Conservation (phyloP, 78 protist genomes). For the Mantamonas sphyraenae region DNA sequence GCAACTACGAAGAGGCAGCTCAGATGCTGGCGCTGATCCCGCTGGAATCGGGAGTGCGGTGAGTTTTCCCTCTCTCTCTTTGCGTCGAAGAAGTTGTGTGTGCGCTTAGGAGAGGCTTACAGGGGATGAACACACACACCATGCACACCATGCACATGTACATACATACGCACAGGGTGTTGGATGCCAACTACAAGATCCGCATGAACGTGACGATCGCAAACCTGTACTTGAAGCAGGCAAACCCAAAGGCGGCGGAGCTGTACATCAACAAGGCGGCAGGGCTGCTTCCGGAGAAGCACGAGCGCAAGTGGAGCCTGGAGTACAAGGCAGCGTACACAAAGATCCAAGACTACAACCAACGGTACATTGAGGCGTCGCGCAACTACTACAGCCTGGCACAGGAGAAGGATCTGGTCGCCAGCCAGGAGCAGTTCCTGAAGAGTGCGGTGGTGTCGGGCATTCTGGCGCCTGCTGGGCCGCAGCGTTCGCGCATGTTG, state of each 20-base stretch:
- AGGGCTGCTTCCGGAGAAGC: neutral
- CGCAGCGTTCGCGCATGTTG: slow-evolving; percentile 79
- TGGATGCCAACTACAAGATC: slow-evolving; percentile 5
- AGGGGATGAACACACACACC: too few species aligned
- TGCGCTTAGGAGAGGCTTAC: too few species aligned
- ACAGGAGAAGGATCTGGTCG: too few species aligned
- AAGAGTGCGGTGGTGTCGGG: slow-evolving; percentile 66
- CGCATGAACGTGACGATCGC: slow-evolving; percentile 20
- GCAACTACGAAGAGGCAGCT: neutral
- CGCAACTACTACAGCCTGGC: slow-evolving; percentile 5
- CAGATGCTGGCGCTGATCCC: slow-evolving; percentile 4
- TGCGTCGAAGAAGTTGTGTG: too few species aligned
- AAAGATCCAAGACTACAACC: slow-evolving; percentile 22
- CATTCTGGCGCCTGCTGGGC: slow-evolving; percentile 84
- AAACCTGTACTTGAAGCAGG: slow-evolving; percentile 13
- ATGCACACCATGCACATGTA: too few species aligned
- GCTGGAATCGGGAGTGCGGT: slow-evolving; percentile 12
- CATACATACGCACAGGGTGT: neutral
- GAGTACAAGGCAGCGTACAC: slow-evolving; percentile 20
- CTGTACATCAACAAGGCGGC: slow-evolving; percentile 11
- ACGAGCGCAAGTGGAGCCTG: neutral
- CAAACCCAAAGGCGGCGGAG: slow-evolving; percentile 12
- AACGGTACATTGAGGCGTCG: slow-evolving; percentile 14
- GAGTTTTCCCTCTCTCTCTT: neutral
- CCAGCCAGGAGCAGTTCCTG: too few species aligned